Base-by-base conservation (phyloP, 495 filamentous ascomycete species). In the Rusavskia elegans region DNA sequence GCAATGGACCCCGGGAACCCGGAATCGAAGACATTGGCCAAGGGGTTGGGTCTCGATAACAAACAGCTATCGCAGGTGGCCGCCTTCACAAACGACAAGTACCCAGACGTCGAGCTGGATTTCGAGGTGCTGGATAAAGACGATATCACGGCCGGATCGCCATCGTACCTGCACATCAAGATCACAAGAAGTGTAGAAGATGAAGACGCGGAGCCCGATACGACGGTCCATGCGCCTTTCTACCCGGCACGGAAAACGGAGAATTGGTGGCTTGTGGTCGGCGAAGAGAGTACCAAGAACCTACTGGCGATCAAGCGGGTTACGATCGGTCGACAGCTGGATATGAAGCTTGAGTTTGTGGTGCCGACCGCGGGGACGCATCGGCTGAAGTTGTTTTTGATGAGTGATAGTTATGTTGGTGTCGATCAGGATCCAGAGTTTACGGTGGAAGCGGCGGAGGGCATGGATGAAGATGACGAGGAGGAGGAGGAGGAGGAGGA, bases 381-480 rank as follows among this genome's bases (percentile, higher is more conserved):
- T 67, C 81, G 93, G 51, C 68, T 99, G 62, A 95, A 87, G 61
- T 72, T 96, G 51, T 95, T 85, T 67, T 71, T 97, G 65, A 94
- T 99, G 87, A 87, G 92, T 64, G 92, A 99, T 68, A 94, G 87
- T 66, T 99, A 96, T 66, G 78, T 95, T 17, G 93, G 93, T 7
- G 89, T 99, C 41, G 92, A 99, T 71, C 92, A 97, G 64, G 92
- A 92, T 51, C 92, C 89, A 35, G 78, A 78, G 2, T 95, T 99
- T 63, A 81, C 75, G 45, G 82, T 97, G 30, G 82, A 72, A 49
- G 92, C 83, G 19, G 87, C 82, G 14, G 90, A 97, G 66, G 89
- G 88, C 3, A 89, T 89, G 88, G 92, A 97, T 52, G 89, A 95
- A 55, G 89, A 95, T 64, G 85, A 88, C 25, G 85, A 86, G 1